phyloP scores from a whole-genome alignment of 73 alveolate genomes.

The Paramecium sexaurelia region DNA sequence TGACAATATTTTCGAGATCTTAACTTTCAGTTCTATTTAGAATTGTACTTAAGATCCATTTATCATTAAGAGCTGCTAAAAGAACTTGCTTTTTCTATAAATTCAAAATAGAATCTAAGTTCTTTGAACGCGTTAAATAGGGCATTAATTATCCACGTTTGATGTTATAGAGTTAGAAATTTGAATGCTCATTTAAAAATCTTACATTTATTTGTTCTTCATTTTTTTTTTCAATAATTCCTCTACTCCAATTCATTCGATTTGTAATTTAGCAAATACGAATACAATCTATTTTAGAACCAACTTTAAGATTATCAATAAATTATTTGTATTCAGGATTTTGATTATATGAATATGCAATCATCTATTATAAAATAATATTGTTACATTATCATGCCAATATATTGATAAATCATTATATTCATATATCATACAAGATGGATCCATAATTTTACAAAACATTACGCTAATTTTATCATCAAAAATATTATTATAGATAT shows the following conservation, averaged over 20 bases:
- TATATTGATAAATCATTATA: background rate
- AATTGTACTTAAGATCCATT: constrained; percentile 27
- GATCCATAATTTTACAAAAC: constrained; percentile 34
- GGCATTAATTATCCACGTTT: constrained; percentile 38
- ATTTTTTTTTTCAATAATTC: background rate
- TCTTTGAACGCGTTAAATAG: background rate
- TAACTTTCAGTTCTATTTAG: background rate
- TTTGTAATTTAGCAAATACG: background rate
- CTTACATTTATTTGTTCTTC: background rate
- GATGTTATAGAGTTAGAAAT: background rate
- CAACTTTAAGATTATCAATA: background rate
- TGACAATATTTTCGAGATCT: background rate
- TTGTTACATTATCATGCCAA: background rate
- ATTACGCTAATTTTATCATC: background rate
- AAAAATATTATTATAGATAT: background rate
- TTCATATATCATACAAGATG: background rate
- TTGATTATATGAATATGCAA: background rate
- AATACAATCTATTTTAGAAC: background rate
- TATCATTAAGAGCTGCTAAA: constrained; percentile 22
- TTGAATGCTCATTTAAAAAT: background rate
- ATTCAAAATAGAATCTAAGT: background rate
- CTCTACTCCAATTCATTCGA: constrained; percentile 41
- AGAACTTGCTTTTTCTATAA: background rate
- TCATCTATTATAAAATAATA: background rate
- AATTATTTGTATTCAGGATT: background rate